Evolutionary conservation across 768 basidiomycete species (phyloP).

Genomic region (Mycena epipterygia): DNA sequence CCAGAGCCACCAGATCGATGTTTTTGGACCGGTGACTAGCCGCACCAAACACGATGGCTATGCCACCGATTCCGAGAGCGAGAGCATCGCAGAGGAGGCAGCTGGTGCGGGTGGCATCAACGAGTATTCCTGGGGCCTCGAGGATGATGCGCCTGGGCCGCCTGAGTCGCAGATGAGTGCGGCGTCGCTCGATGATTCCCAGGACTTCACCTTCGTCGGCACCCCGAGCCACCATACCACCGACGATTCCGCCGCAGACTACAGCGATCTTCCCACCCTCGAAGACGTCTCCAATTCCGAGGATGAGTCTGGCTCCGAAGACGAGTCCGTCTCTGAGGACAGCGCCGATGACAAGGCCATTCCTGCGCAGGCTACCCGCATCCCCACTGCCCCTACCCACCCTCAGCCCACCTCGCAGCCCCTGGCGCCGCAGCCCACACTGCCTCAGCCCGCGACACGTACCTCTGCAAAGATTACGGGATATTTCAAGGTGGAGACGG

Average conservation of each 20-base stretch:
- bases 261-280: neutral
- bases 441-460: neutral
- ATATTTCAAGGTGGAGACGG: constrained; percentile 5
- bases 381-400: neutral
- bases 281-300: neutral
- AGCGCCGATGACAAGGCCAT: neutral
- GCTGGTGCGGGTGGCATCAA: no score
- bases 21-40: neutral
- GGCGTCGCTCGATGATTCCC: neutral
- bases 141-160: constrained; percentile 1
- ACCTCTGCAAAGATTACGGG: neutral
- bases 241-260: neutral
- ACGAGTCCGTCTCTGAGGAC: neutral
- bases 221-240: neutral
- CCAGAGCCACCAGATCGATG: neutral
- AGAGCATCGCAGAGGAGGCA: neutral
- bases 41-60: neutral
- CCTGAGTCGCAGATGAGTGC: constrained; percentile 10
- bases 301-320: neutral
- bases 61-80: neutral
- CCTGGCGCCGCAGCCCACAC: neutral
- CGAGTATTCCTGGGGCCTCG: neutral
- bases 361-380: neutral
- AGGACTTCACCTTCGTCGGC: neutral
- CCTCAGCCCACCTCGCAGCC: neutral